phyloP scores from a whole-genome alignment of 2,329 filamentous ascomycete species.

The Colletotrichum karsti region DNA sequence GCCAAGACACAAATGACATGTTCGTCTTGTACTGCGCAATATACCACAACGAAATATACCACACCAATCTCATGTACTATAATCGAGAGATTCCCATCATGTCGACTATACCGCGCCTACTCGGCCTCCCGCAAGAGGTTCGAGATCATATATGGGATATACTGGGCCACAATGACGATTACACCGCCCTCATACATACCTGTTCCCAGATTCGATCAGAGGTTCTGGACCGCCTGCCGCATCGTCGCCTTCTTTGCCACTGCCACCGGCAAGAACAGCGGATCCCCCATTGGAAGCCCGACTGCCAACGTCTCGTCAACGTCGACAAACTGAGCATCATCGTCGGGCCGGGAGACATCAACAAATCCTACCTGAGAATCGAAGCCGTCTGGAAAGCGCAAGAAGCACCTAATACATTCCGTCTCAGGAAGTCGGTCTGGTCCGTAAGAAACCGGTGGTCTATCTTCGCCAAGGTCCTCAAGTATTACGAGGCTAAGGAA shows the following conservation, averaged over 20 bases:
- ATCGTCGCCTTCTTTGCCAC: not conserved
- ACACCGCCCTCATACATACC: not conserved
- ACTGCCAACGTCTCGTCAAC: too few relatives aligned
- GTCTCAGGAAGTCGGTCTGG: not conserved
- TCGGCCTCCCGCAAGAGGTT: not conserved
- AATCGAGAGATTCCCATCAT: too few relatives aligned
- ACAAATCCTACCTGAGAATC: not conserved
- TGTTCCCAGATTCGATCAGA: not conserved
- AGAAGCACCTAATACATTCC: not conserved
- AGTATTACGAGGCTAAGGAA: not conserved
- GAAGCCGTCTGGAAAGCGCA: not conserved
- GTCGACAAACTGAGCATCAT: not conserved
- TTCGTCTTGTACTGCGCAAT: too few relatives aligned
- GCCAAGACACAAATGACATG: too few relatives aligned
- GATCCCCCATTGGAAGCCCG: not conserved
- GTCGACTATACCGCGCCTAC: too few relatives aligned
- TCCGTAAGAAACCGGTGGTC: not conserved
- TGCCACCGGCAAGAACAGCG: not conserved
- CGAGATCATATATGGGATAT: not conserved
- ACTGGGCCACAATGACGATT: not conserved
- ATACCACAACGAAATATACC: too few relatives aligned
- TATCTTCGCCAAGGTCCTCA: not conserved
- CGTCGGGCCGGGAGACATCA: not conserved
- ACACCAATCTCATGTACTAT: too few relatives aligned
- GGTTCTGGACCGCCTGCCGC: not conserved